Evolutionary conservation across 176 grass and related monocot species (phyloP).

Genomic region (Oryza rufipogon): DNA sequence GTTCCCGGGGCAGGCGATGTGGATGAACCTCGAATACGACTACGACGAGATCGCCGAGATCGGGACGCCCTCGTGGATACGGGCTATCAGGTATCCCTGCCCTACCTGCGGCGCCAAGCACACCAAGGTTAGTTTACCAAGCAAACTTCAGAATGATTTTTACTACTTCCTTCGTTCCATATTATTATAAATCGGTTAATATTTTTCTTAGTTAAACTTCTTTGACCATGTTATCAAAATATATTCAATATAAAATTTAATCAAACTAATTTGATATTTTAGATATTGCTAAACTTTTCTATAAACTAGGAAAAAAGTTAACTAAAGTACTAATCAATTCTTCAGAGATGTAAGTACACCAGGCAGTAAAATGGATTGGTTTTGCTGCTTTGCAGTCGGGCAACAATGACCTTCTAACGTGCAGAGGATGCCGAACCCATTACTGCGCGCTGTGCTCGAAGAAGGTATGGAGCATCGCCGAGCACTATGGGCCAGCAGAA

Average conservation of each 20-base stretch:
- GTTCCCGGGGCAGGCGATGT: background rate
- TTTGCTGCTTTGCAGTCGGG: constrained; percentile 37
- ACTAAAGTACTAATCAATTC: no score
- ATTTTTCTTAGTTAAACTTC: no score
- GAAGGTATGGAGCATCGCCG: constrained; percentile 42
- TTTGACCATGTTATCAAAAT: no score
- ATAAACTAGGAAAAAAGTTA: no score
- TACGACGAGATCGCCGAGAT: background rate
- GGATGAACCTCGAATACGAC: background rate
- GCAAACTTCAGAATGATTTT: background rate
- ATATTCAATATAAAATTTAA: no score
- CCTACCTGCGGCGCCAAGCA: constrained; percentile 22
- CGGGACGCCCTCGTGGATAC: background rate
- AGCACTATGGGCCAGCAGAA: constrained; percentile 61
- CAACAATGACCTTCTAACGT: constrained; percentile 60
- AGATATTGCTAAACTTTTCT: no score
- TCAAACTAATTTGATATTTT: no score
- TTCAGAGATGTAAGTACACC: no score
- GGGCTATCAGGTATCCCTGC: constrained; percentile 28
- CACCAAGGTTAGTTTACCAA: background rate
- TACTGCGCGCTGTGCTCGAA: constrained; percentile 68
- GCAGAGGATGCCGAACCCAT: constrained; percentile 50
- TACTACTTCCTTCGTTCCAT: no score
- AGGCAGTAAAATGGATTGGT: background rate
- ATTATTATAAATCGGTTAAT: no score